Evolutionary conservation across 495 filamentous ascomycete genomes (phyloP), one percentile per base, ranked within the genome.

Genomic region (Schizothecium vesticola): DNA sequence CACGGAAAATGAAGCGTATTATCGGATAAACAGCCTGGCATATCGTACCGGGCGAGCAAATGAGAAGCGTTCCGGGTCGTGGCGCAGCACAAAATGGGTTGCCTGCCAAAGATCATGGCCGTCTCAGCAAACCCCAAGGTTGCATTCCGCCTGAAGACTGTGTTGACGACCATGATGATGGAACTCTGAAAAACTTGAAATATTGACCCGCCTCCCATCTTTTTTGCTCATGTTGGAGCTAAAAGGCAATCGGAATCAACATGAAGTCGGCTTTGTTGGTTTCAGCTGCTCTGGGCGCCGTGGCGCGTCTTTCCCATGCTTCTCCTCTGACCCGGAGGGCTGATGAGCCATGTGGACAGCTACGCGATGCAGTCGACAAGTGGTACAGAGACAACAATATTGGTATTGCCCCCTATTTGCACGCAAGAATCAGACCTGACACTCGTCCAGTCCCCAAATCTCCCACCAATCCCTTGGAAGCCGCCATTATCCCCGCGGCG

Each of bases 321-420:
- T 51, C 43, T 2, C 43, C 43, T 4, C 43, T 51, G 43, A 51
- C 1, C 16, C 43, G 9, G 19, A 51, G 43, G 19, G 43, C 22
- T 1, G 57, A 59, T 23, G 62, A 64, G 24, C 62, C 62, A 64
- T 64, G 62, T 19, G 12, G 21, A 24, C 62, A 25, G 22, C 36
- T 64, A 0, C 31, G 62, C 6, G 64, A 65, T 26, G 28, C 56
- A 1, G 64, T 36, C 24, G 51, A 21, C 19, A 33, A 25, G 21
- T 65, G 64, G 64, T 58, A 58, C 51, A 59, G 22, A 6, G 51
- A 65, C 16, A 57, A 65, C 25, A 57, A 65, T 6, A 59, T 65
- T 58, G 64, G 64, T 65, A 57, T 22, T 23, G 3, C 9, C 3
- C 1, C 16, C 28, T 21, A 0, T 7, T 26, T 25, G 13, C 3